Evolutionary conservation across 768 basidiomycete species (phyloP).

Genomic region (Rossbeevera mucosa): DNA sequence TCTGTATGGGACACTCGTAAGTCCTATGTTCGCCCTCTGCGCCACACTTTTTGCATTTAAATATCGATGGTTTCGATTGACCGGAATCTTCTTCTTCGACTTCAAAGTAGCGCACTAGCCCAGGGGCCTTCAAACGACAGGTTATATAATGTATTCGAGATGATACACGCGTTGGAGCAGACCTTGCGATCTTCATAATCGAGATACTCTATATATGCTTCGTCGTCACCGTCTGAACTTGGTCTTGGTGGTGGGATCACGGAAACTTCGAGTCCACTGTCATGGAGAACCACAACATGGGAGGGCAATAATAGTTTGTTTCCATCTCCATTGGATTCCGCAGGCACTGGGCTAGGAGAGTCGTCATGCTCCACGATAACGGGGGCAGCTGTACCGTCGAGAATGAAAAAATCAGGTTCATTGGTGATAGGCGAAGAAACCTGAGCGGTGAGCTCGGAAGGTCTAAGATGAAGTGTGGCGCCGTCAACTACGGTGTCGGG

Average conservation of each 20-base stretch:
- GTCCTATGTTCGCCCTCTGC: constrained; percentile 68
- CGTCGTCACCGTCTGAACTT: constrained; percentile 53
- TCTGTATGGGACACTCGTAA: constrained; percentile 61
- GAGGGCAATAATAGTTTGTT: constrained; percentile 53
- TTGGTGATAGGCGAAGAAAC: constrained; percentile 14
- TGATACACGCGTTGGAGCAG: constrained; percentile 12
- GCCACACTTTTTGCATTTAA: constrained; percentile 75
- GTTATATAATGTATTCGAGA: neutral
- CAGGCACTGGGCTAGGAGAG: constrained; percentile 6
- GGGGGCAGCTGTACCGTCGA: constrained; percentile 44
- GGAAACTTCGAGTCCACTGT: constrained; percentile 30
- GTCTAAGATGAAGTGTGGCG: constrained; percentile 32
- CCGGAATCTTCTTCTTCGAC: constrained; percentile 36
- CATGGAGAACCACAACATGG: constrained; percentile 57
- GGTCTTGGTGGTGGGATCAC: constrained; percentile 40
- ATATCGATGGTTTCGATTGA: constrained; percentile 39
- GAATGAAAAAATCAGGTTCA: constrained; percentile 38
- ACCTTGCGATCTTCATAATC: constrained; percentile 68
- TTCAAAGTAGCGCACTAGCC: constrained; percentile 63
- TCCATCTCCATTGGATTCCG: constrained; percentile 16
- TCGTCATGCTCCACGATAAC: constrained; percentile 25
- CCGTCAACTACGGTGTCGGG: neutral
- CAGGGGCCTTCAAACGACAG: constrained; percentile 38
- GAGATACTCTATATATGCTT: constrained; percentile 72
- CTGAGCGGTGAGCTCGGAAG: constrained; percentile 32